Evolutionary conservation across 345 rosid genomes (phyloP), one percentile per base, ranked within the genome.

Genomic region (Noccaea bulbosa): DNA sequence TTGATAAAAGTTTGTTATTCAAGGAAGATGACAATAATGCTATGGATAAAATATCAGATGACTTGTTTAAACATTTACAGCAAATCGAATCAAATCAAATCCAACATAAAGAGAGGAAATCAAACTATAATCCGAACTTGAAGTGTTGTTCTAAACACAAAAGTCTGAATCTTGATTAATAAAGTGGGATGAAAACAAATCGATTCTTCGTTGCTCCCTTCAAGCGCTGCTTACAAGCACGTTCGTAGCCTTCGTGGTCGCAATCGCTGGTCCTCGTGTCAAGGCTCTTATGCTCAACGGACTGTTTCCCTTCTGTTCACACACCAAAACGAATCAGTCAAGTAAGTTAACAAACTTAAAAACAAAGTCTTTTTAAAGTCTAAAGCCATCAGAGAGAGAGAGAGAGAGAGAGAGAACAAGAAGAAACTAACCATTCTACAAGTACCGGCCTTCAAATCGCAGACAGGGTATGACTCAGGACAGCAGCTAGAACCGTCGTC

Each of bases 401-500:
- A 17, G 52, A 46, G 2, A n/a, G 47, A 62, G n/a, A n/a, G n/a
- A n/a, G n/a, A n/a, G n/a, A n/a, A n/a, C n/a, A n/a, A n/a, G n/a
- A n/a, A n/a, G 57, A 39, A 65, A 62, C 69, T 81, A 85, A 92
- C 98, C 87, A 80, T 27, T 71, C 78, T 80, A 83, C 98, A 92
- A 65, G 94, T 86, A 48, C 85, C 85, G 7, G 81, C 81, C 15
- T 81, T 50, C 59, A 82, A 33, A 70, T 92, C 84, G n/a, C 98
- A 92, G 20, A 89, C 61, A 11, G 98, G 94, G 69, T 79, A 89
- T 34, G 88, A 83, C 0, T 73, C 80, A 9, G 96, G 98, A 80
- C 98, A 92, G 83, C 98, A 92, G 65, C 96, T 89, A 65, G 76
- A 76, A 24, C 75, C 80, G 40, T 87, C 92, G 1, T 86, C 84